Percentiles rank a stretch among this genome's conserved stretches.
These are phyloP conservation scores for Ophiostoma australiae DNA, from an alignment of 2,329 filamentous ascomycete species.

Conservation along the genomic window DNA sequence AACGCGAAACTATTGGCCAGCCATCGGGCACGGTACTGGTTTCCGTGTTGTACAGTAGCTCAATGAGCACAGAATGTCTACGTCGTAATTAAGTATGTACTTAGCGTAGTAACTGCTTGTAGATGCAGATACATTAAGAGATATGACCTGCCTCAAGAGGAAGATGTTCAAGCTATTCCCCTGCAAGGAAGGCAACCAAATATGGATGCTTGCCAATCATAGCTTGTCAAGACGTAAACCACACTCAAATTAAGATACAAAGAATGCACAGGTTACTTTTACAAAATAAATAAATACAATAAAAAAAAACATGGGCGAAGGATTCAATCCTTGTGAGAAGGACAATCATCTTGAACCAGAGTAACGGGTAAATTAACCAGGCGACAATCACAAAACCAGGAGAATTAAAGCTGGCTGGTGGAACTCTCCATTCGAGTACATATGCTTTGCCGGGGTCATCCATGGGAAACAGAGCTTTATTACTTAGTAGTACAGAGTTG, in stretches of 20 bases:
- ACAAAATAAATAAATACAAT: not conserved
- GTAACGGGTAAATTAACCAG: conserved; percentile 5
- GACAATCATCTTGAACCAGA: not conserved
- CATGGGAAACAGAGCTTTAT: not conserved
- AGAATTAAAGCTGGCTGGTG: not conserved
- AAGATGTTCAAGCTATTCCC: not conserved
- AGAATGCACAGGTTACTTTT: not conserved
- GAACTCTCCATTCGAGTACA: not conserved
- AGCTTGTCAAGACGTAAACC: too few relatives aligned
- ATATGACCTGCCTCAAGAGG: not conserved
- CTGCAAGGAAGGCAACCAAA: not conserved
- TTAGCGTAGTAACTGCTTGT: too few relatives aligned
- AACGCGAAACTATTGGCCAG: not conserved
- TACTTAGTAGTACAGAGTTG: too few relatives aligned
- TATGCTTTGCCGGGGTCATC: not conserved
- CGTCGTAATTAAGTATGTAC: too few relatives aligned
- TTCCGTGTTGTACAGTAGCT: not conserved
- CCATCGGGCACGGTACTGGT: not conserved
- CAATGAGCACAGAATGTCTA: too few relatives aligned
- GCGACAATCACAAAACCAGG: conserved; percentile 2
- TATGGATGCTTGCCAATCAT: not conserved
- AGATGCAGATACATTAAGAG: too few relatives aligned
- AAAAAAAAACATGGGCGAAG: not conserved
- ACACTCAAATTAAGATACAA: too few relatives aligned
- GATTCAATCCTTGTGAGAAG: not conserved